These are phyloP conservation scores for Pyrus pyrifolia DNA, from an alignment of 306 rosid species.

Conservation along the genomic window DNA sequence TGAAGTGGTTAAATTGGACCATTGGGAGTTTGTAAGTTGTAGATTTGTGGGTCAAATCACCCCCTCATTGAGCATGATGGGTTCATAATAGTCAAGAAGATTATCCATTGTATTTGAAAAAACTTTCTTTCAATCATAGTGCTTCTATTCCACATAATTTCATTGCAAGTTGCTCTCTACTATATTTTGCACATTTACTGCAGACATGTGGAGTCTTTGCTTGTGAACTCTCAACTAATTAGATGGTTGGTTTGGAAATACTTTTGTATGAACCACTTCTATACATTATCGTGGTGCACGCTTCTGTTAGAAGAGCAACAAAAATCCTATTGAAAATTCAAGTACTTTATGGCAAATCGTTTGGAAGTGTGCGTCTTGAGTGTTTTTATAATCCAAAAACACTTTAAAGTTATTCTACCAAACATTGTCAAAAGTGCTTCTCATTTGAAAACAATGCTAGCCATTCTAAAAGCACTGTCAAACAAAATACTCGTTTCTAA, in stretches of 20 bases:
- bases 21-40: background rate
- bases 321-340: background rate
- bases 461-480: too few species aligned
- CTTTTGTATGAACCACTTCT: too few species aligned
- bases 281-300: too few species aligned
- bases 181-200: background rate
- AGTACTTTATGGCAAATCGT: background rate
- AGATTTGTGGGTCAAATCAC: background rate
- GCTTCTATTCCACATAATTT: background rate
- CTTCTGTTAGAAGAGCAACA: background rate
- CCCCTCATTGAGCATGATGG: background rate
- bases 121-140: background rate
- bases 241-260: background rate
- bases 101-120: background rate
- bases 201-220: background rate
- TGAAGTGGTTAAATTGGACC: conserved; percentile 1
- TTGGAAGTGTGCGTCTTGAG: background rate
- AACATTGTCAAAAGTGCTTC: background rate
- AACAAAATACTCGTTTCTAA: background rate
- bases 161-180: background rate
- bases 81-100: background rate
- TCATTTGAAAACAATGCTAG: too few species aligned
- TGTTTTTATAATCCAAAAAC: background rate
- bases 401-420: too few species aligned
- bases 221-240: background rate